phyloP scores from a whole-genome alignment of 2,329 filamentous ascomycete species.

The Pyricularia sp. region DNA sequence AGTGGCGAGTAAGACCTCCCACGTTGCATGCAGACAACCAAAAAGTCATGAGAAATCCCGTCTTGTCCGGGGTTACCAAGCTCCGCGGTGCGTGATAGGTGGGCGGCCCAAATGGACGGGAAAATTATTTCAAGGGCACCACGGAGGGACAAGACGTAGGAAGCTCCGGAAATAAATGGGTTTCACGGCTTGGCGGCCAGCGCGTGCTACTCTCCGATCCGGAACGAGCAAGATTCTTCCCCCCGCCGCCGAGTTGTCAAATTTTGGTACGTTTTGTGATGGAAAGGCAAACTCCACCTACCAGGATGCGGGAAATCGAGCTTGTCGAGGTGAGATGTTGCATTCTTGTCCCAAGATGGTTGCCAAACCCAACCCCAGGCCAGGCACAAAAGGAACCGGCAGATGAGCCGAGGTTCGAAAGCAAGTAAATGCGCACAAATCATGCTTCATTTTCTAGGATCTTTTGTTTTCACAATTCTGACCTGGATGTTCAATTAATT shows the following conservation, averaged over 20 bases:
- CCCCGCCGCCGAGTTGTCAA: neutral
- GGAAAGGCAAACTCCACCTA: neutral
- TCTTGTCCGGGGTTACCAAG: neutral
- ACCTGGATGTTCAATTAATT: neutral
- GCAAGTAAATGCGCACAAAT: neutral
- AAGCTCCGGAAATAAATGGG: neutral
- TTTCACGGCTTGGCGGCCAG: neutral
- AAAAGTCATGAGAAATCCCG: neutral
- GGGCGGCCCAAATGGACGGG: neutral
- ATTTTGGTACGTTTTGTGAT: neutral
- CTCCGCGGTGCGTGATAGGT: neutral
- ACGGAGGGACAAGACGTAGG: neutral
- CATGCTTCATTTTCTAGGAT: neutral
- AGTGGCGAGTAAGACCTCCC: neutral
- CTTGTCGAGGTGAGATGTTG: neutral
- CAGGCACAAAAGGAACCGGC: neutral
- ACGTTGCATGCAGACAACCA: neutral
- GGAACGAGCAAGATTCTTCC: neutral
- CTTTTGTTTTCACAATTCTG: no score
- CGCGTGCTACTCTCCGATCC: neutral
- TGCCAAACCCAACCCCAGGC: neutral
- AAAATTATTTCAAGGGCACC: neutral
- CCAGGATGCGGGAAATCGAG: neutral
- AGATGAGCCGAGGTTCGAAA: neutral
- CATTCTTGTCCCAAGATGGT: neutral